Evolutionary conservation across 2,329 filamentous ascomycete genomes (phyloP).

Genomic region (Plenodomus tracheiphilus): DNA sequence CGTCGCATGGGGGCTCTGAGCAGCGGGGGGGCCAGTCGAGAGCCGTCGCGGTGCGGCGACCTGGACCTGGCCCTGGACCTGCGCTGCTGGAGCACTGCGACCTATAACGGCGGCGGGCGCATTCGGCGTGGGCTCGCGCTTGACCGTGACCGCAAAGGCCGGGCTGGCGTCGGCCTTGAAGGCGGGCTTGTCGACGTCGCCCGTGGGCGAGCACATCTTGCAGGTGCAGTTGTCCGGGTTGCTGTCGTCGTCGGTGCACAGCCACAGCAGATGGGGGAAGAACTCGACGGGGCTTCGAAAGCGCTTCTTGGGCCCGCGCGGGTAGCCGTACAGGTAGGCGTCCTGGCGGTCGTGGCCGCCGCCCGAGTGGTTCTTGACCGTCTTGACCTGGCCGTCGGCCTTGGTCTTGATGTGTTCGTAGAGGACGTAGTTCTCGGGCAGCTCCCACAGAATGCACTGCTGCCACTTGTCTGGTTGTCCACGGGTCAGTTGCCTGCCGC

Average conservation of each 20-base stretch:
- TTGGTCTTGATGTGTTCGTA: constrained; percentile 63
- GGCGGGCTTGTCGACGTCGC: constrained; percentile 45
- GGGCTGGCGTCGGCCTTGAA: constrained; percentile 27
- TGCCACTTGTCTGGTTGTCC: constrained; percentile 43
- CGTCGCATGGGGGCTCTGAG: constrained; percentile 27
- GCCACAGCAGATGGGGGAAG: constrained; percentile 63
- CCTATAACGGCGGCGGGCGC: constrained; percentile 21
- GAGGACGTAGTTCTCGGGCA: constrained; percentile 61
- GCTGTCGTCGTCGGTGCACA: constrained; percentile 56
- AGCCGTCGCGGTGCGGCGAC: constrained; percentile 20
- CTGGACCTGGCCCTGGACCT: too few species aligned
- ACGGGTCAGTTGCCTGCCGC: too few species aligned
- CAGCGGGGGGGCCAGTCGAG: constrained; percentile 18
- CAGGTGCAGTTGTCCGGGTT: constrained; percentile 61
- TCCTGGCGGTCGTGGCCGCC: constrained; percentile 60
- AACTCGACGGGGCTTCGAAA: constrained; percentile 63
- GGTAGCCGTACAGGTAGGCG: constrained; percentile 64
- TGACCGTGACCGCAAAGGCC: constrained; percentile 22
- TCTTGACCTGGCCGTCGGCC: constrained; percentile 52
- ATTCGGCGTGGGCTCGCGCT: constrained; percentile 30
- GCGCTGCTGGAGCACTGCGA: too few species aligned
- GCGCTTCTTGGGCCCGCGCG: constrained; percentile 59
- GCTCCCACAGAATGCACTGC: constrained; percentile 55
- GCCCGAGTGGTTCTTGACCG: constrained; percentile 53
- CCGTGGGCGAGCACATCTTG: constrained; percentile 58